Conservation (phyloP, 2,329 filamentous ascomycete species). For the Fusarium praegraminearum region DNA sequence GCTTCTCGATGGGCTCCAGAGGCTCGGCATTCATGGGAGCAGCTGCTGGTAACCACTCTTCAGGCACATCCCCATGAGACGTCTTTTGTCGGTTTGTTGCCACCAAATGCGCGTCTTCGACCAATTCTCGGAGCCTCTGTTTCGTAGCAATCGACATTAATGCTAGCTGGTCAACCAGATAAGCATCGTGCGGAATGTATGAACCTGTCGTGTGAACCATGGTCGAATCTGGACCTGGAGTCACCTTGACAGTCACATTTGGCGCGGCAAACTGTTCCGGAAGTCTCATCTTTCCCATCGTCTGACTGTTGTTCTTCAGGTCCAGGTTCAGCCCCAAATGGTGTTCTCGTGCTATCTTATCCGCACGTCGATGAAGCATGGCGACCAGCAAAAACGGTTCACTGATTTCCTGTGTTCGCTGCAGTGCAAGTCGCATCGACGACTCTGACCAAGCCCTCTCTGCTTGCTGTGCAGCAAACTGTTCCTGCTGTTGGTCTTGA, state of each 20-base stretch:
- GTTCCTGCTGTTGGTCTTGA: conserved; percentile 66
- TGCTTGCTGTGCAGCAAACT: conserved; percentile 73
- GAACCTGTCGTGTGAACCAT: conserved; percentile 73
- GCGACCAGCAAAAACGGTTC: conserved; percentile 79
- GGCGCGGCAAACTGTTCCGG: conserved; percentile 64
- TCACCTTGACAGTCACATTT: conserved; percentile 65
- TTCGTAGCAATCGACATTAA: conserved; percentile 86
- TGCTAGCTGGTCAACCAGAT: conserved; percentile 83
- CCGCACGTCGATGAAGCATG: conserved; percentile 68
- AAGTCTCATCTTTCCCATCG: conserved; percentile 62
- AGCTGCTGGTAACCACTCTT: conserved; percentile 81
- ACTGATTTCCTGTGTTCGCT: conserved; percentile 75
- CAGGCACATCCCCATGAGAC: conserved; percentile 82
- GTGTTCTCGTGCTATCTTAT: conserved; percentile 69
- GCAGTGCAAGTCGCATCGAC: conserved; percentile 69
- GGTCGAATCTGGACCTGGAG: conserved; percentile 71
- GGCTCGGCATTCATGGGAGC: conserved; percentile 60
- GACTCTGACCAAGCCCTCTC: conserved; percentile 75
- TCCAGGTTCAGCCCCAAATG: conserved; percentile 68
- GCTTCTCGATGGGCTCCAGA: conserved; percentile 48
- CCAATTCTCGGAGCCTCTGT: conserved; percentile 78
- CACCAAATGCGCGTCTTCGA: conserved; percentile 81
- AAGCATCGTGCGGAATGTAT: conserved; percentile 80
- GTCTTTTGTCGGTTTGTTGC: conserved; percentile 79
- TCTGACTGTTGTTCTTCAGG: conserved; percentile 59